Evolutionary conservation across 177 flowering plant species (phyloP).

Genomic region (Vitis hybrid): DNA sequence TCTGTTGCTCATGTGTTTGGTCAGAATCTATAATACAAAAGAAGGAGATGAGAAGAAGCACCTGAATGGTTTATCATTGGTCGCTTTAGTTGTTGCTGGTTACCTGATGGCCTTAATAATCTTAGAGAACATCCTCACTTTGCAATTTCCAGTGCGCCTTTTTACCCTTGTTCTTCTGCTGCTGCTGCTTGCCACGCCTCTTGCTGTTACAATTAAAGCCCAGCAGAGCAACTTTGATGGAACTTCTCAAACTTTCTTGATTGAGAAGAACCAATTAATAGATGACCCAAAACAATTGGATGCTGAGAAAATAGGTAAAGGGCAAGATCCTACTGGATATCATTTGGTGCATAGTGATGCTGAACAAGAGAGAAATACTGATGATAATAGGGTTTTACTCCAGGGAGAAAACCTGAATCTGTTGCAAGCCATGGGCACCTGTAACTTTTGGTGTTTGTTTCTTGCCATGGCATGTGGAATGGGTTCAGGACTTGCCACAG

Average conservation of each 20-base stretch:
- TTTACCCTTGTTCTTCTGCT: constrained; percentile 41
- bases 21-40: constrained; percentile 30
- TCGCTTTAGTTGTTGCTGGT: constrained; percentile 47
- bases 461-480: constrained; percentile 71
- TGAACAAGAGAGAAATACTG: constrained; percentile 11
- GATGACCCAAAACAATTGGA: constrained; percentile 13
- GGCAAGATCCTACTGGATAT: constrained; percentile 21
- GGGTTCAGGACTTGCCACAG: constrained; percentile 81
- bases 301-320: constrained; percentile 13
- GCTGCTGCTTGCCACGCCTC: constrained; percentile 43
- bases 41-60: constrained; percentile 47
- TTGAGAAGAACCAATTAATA: constrained; percentile 23
- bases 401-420: constrained; percentile 41
- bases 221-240: constrained; percentile 17
- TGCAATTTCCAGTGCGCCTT: constrained; percentile 20
- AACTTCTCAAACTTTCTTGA: constrained; percentile 11
- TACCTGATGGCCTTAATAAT: constrained; percentile 65
- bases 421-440: constrained; percentile 45
- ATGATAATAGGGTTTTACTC: constrained; percentile 12
- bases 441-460: constrained; percentile 72
- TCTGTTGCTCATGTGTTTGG: constrained; percentile 62
- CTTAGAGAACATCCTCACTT: constrained; percentile 34
- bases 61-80: constrained; percentile 51
- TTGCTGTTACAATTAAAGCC: constrained; percentile 47
- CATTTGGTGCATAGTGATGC: constrained; percentile 22